Conservation (phyloP, 345 rosid species). For the Eucalyptus polyanthemos region DNA sequence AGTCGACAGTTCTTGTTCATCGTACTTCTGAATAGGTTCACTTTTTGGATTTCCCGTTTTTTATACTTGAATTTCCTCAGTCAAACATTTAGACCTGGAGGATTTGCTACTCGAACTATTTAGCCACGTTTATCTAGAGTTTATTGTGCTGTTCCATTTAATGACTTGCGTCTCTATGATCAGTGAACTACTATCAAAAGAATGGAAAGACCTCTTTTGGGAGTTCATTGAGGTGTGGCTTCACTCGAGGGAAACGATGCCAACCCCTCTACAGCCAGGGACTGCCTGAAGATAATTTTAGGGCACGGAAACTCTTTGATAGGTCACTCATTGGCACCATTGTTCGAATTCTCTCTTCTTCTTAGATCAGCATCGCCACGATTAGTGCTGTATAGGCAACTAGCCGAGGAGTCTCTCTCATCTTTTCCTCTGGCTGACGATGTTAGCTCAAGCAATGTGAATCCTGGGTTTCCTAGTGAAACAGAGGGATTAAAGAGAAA, state of each 20-base stretch:
- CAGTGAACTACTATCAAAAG: constrained; percentile 82
- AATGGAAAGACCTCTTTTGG: constrained; percentile 78
- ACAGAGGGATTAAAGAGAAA: constrained; percentile 12
- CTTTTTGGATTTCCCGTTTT: not conserved
- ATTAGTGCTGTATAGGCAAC: constrained; percentile 78
- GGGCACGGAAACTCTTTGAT: constrained; percentile 36
- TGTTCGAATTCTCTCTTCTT: constrained; percentile 73
- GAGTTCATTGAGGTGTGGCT: constrained; percentile 73
- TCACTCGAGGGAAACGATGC: constrained; percentile 24
- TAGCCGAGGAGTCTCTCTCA: constrained; percentile 94
- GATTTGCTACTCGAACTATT: not conserved
- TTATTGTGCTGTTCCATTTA: not conserved
- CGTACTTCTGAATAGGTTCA: not conserved
- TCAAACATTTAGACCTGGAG: not conserved
- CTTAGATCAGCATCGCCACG: constrained; percentile 86
- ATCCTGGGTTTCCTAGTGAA: not conserved
- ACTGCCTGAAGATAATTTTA: constrained; percentile 54
- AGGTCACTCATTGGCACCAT: constrained; percentile 45
- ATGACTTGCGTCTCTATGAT: not conserved
- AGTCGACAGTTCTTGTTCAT: not conserved
- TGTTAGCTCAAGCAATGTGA: constrained; percentile 2
- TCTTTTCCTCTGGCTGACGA: constrained; percentile 71
- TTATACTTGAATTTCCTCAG: not conserved
- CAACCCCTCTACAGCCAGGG: constrained; percentile 62
- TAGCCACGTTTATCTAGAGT: not conserved